Base-by-base conservation (phyloP, 768 basidiomycete genomes). In the Exsudoporus frostii region DNA sequence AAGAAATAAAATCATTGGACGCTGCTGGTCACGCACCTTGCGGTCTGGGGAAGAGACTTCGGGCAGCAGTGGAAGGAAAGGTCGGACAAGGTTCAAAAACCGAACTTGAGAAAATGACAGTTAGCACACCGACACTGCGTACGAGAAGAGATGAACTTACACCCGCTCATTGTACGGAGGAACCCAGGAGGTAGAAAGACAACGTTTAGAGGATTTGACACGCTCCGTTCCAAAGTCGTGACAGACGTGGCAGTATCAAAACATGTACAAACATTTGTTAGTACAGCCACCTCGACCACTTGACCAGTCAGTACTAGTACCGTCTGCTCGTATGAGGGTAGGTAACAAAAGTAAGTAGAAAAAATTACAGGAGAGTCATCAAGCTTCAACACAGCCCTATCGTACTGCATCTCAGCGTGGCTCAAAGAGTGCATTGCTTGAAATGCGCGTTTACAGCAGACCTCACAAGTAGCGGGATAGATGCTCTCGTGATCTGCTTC, bases 41-140 rank as follows among this genome's bases (percentile, higher is more conserved):
- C 93, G 89, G 78, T 98, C 95, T 48, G 96, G 96, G 45, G 95
- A 94, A 58, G 95, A 92, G 53, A 98, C 94, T 76, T 99, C 96
- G 45, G 96, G 96, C 57, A 98, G 80, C 66, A 98, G 86, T 45
- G 92, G 90, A 74, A 98, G 84, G 79, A 99, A 98, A 53, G 96
- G 96, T 73, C 94, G 86, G 76, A 97, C 95, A 68, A 96, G 92
- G 77, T 96, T 95, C 66, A 98, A 79, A 77, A 97, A 96, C 76
- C 94, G 91, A 76, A 96, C 94, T 36, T 5, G 33, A 45, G 20
- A n/a, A 11, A 8, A 9, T 27, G 33, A 27, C 2, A 36, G 5
- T 61, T 6, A 63, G 51, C 15, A 64, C 46, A 13, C 46, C 32
- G 1, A 24, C 48, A 9, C 2, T 6, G 24, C 20, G 56, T 2